phyloP scores from a whole-genome alignment of 2,329 filamentous ascomycete genomes.

The Apiospora malaysiana region DNA sequence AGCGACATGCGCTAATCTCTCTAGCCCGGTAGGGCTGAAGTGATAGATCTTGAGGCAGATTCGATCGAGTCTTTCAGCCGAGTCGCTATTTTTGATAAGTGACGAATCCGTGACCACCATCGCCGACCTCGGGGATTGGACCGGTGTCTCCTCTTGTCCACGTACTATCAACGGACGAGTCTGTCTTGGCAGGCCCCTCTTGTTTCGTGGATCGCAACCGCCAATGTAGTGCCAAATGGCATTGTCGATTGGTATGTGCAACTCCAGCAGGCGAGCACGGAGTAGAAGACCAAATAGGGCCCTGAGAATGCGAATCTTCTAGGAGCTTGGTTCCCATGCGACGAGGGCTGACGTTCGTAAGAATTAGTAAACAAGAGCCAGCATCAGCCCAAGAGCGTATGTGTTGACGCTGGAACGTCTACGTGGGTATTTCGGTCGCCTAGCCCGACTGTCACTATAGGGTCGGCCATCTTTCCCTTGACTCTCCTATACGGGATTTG shows the following conservation, averaged over 20 bases:
- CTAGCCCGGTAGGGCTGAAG: not conserved
- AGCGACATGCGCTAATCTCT: not conserved
- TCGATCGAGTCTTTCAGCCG: not conserved
- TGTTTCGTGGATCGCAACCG: not conserved
- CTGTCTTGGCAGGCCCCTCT: not conserved
- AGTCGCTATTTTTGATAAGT: not conserved
- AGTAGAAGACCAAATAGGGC: no score
- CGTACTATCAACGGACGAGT: not conserved
- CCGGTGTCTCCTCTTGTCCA: not conserved
- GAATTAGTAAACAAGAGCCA: not conserved
- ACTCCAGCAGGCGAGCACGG: no score
- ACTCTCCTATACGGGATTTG: not conserved
- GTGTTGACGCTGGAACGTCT: no score
- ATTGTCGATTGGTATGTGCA: no score
- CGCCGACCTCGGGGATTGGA: not conserved
- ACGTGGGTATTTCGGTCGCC: not conserved
- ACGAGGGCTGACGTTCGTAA: not conserved
- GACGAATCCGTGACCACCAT: not conserved
- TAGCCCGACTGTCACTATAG: not conserved
- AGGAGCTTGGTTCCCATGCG: not conserved
- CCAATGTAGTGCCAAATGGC: not conserved
- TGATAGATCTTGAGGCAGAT: not conserved
- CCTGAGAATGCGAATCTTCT: not conserved
- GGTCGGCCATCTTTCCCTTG: not conserved
- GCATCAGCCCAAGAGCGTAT: no score